Evolutionary conservation across 2,329 filamentous ascomycete genomes (phyloP).

Genomic region (Sarocladium strictum): DNA sequence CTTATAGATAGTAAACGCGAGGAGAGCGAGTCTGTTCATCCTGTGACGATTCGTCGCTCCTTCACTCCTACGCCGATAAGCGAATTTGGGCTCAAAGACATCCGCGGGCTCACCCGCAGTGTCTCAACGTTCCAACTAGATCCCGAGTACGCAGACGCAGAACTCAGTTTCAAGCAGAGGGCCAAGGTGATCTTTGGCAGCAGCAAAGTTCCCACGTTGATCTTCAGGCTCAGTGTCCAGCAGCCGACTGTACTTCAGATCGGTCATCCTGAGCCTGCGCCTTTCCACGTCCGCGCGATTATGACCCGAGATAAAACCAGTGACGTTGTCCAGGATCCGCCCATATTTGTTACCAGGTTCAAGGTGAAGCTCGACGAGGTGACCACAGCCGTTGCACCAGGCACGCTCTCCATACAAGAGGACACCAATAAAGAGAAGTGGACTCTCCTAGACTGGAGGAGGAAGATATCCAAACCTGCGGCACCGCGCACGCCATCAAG

Average conservation of each 20-base stretch:
- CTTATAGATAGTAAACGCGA: constrained; percentile 11
- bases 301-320: constrained; percentile 14
- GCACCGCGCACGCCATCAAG: neutral
- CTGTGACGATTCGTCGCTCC: constrained; percentile 12
- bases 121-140: constrained; percentile 21
- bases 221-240: constrained; percentile 16
- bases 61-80: constrained; percentile 9
- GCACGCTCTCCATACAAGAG: neutral
- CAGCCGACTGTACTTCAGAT: constrained; percentile 20
- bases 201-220: constrained; percentile 22
- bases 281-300: constrained; percentile 15
- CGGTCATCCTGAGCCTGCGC: constrained; percentile 13
- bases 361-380: constrained; percentile 13
- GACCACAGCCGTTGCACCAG: constrained; percentile 13
- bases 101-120: neutral
- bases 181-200: constrained; percentile 23
- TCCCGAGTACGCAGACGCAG: constrained; percentile 21
- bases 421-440: neutral
- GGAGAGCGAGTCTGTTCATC: constrained; percentile 13
- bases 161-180: constrained; percentile 24
- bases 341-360: constrained; percentile 12
- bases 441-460: constrained; percentile 12
- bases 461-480: constrained; percentile 14
- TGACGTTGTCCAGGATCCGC: constrained; percentile 13
- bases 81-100: constrained; percentile 9